phyloP scores from a whole-genome alignment of 2,329 filamentous ascomycete species.

The Rachicladosporium sp. region DNA sequence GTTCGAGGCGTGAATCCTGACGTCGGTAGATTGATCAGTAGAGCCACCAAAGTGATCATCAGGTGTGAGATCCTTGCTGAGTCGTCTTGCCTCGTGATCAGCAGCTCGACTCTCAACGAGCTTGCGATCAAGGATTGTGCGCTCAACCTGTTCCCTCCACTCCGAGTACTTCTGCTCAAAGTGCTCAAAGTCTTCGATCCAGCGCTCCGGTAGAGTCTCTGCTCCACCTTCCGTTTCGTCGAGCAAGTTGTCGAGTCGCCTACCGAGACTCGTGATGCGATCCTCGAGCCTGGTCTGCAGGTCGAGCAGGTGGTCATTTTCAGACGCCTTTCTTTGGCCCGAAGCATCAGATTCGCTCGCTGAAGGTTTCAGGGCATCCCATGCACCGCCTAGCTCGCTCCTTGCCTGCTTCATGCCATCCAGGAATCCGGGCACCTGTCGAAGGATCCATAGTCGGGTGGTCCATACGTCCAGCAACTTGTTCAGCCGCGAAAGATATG shows the following conservation, averaged over 20 bases:
- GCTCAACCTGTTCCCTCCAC: conserved; percentile 71
- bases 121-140: conserved; percentile 47
- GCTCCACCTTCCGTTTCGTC: conserved; percentile 72
- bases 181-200: conserved; percentile 76
- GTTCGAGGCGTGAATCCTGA: too few relatives aligned
- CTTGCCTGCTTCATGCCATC: conserved; percentile 53
- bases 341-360: too few relatives aligned
- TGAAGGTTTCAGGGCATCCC: conserved; percentile 36
- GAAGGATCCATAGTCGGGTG: conserved; percentile 60
- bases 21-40: too few relatives aligned
- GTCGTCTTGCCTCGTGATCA: too few relatives aligned
- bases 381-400: conserved; percentile 52
- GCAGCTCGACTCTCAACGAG: too few relatives aligned
- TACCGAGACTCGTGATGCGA: conserved; percentile 58
- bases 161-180: conserved; percentile 66
- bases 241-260: conserved; percentile 69
- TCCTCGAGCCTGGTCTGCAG: conserved; percentile 48
- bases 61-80: too few relatives aligned
- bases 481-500: conserved; percentile 62
- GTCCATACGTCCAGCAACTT: conserved; percentile 67
- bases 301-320: conserved; percentile 10
- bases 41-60: too few relatives aligned
- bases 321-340: too few relatives aligned
- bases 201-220: conserved; percentile 73
- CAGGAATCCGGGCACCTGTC: conserved; percentile 59